Conservation (phyloP, 2,329 filamentous ascomycete species). For the Corynespora cassiicola region DNA sequence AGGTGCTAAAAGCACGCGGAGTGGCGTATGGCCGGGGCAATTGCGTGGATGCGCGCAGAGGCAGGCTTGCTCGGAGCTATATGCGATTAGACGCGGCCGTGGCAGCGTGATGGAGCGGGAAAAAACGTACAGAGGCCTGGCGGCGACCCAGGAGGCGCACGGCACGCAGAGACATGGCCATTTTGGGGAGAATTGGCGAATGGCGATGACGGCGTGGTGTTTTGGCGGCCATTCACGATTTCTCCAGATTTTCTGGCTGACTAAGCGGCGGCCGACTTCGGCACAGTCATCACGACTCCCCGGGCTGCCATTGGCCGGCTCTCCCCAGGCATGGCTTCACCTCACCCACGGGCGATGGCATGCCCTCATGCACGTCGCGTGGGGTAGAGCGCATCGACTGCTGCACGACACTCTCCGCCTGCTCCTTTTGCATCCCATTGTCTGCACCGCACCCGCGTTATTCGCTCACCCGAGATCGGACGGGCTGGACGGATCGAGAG, state of each 20-base stretch:
- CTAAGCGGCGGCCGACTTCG: conserved; percentile 37
- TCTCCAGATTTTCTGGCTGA: conserved; percentile 29
- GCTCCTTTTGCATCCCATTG: background rate
- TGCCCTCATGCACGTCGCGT: too few species aligned
- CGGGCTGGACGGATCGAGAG: conserved; percentile 12
- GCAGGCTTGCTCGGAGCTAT: conserved; percentile 32
- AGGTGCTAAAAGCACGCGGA: conserved; percentile 35
- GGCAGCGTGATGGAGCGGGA: background rate
- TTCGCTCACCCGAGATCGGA: conserved; percentile 26
- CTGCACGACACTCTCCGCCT: background rate
- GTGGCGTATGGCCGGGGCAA: conserved; percentile 25
- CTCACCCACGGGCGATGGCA: background rate
- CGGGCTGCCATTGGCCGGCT: conserved; percentile 34
- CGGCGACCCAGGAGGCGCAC: conserved; percentile 39
- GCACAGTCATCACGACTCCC: conserved; percentile 36
- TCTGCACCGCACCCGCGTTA: background rate
- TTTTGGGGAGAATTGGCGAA: conserved; percentile 23
- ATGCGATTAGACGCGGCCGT: conserved; percentile 18
- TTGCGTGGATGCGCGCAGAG: conserved; percentile 31
- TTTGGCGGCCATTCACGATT: conserved; percentile 20
- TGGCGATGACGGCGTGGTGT: conserved; percentile 21
- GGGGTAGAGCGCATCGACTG: background rate
- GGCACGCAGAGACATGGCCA: conserved; percentile 47
- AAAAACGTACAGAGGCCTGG: conserved; percentile 33
- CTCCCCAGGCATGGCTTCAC: too few species aligned